Evolutionary conservation across 192 early-diverging fungal genomes (phyloP).

Genomic region (Rhizoclosmatium globosum): DNA sequence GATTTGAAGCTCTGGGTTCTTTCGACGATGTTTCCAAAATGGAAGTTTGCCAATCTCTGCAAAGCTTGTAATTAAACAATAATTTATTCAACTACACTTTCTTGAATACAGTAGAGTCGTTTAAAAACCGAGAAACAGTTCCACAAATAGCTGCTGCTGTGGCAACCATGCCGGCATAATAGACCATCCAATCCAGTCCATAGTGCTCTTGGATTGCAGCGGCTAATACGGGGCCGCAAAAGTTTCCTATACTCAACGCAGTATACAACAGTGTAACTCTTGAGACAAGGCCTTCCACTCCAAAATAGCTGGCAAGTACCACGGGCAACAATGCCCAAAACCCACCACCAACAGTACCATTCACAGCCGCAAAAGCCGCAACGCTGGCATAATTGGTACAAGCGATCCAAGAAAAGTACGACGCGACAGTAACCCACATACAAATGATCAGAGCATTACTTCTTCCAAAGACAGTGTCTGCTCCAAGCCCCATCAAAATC

Average conservation of each 20-base stretch:
- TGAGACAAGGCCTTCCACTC: slow-evolving; percentile 23
- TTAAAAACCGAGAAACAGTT: not conserved
- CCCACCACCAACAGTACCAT: slow-evolving; percentile 37
- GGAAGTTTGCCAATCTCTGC: too few relatives aligned
- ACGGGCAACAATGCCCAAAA: slow-evolving; percentile 48
- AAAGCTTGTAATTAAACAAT: not conserved
- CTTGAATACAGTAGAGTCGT: not conserved
- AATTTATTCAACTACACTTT: not conserved
- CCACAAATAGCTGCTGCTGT: slow-evolving; percentile 1
- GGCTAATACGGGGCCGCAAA: slow-evolving; percentile 21
- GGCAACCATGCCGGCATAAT: slow-evolving; percentile 4
- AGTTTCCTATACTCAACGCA: slow-evolving; percentile 23
- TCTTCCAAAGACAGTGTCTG: slow-evolving; percentile 66
- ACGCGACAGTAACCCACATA: slow-evolving; percentile 33
- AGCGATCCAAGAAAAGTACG: slow-evolving; percentile 18
- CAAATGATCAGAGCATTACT: slow-evolving; percentile 67
- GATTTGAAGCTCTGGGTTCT: not conserved
- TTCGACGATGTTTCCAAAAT: not conserved
- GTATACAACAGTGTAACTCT: slow-evolving; percentile 28
- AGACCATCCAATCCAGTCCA: slow-evolving; percentile 17
- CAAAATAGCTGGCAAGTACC: slow-evolving; percentile 31
- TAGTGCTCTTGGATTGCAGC: slow-evolving; percentile 2
- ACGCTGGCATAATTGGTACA: not conserved
- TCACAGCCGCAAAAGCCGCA: slow-evolving; percentile 47
- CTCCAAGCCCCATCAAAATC: slow-evolving; percentile 68